These are phyloP conservation scores for Suhomyces sp. DNA, from an alignment of 805 yeast genomes.

Conservation along the genomic window DNA sequence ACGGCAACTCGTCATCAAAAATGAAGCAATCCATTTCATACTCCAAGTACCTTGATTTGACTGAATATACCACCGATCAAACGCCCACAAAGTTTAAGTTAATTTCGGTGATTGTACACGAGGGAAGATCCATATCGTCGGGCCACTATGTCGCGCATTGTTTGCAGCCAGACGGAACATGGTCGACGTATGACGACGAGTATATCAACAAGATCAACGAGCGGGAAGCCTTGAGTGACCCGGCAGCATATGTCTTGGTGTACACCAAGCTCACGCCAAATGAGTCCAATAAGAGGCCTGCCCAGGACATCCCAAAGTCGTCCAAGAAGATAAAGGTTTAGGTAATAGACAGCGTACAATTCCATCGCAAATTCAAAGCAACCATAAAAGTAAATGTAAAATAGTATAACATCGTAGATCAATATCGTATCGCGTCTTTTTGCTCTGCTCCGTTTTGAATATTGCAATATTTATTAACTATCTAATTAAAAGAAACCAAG, in stretches of 20 bases:
- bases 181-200: conserved; percentile 96
- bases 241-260: conserved; percentile 85
- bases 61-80: conserved; percentile 44
- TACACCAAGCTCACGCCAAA: conserved; percentile 75
- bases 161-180: conserved; percentile 84
- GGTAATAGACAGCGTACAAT: background rate
- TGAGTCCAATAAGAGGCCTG: conserved; percentile 8
- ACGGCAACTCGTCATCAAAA: conserved; percentile 75
- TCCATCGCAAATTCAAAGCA: too few species aligned
- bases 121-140: conserved; percentile 85
- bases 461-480: background rate
- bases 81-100: conserved; percentile 60
- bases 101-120: conserved; percentile 85
- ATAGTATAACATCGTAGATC: too few species aligned
- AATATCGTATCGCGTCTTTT: background rate
- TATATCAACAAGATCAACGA: conserved; percentile 72
- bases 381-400: too few species aligned
- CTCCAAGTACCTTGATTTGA: conserved; percentile 71
- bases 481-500: background rate
- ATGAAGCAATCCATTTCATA: conserved; percentile 84
- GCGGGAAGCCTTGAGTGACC: conserved; percentile 71
- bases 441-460: background rate
- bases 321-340: conserved; percentile 9
- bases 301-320: background rate
- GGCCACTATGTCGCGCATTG: conserved; percentile 94